phyloP scores from a whole-genome alignment of 768 basidiomycete species.

The Tylopilus vinaceipallidus region DNA sequence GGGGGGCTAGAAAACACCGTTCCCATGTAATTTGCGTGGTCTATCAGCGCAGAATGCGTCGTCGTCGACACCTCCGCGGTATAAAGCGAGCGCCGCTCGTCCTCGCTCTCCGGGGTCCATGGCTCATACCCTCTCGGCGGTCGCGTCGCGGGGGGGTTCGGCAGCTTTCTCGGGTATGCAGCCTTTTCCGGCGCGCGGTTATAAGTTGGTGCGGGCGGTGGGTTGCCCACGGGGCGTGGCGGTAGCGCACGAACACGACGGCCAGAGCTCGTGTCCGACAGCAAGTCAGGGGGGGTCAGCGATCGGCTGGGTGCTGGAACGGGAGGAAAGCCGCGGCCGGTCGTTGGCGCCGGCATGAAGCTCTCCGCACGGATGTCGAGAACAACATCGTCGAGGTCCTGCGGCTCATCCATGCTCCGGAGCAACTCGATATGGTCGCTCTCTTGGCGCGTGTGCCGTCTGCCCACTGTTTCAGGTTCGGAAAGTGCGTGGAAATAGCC shows the following conservation, averaged over 20 bases:
- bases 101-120: slow-evolving; percentile 12
- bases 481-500: slow-evolving; percentile 33
- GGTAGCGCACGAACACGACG: slow-evolving; percentile 31
- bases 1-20: slow-evolving; percentile 15
- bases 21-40: slow-evolving; percentile 27
- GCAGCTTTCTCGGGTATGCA: neutral
- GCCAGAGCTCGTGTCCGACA: slow-evolving; percentile 10
- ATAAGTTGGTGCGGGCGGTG: neutral
- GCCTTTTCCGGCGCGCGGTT: neutral
- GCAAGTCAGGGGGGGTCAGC: slow-evolving; percentile 6
- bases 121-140: neutral
- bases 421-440: slow-evolving; percentile 33
- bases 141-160: slow-evolving; percentile 3
- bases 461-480: slow-evolving; percentile 6
- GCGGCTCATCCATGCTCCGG: slow-evolving; percentile 6
- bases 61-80: slow-evolving; percentile 25
- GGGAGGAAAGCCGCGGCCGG: slow-evolving; percentile 17
- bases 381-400: slow-evolving; percentile 15
- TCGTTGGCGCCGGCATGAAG: slow-evolving; percentile 16
- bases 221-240: slow-evolving; percentile 20
- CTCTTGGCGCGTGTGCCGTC: slow-evolving; percentile 19
- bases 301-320: slow-evolving; percentile 2
- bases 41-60: slow-evolving; percentile 30
- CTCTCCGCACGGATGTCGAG: slow-evolving; percentile 21
- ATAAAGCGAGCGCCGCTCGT: slow-evolving; percentile 16